Base-by-base conservation (phyloP, 176 grass and related monocot genomes). In the Phoenix roebelenii region DNA sequence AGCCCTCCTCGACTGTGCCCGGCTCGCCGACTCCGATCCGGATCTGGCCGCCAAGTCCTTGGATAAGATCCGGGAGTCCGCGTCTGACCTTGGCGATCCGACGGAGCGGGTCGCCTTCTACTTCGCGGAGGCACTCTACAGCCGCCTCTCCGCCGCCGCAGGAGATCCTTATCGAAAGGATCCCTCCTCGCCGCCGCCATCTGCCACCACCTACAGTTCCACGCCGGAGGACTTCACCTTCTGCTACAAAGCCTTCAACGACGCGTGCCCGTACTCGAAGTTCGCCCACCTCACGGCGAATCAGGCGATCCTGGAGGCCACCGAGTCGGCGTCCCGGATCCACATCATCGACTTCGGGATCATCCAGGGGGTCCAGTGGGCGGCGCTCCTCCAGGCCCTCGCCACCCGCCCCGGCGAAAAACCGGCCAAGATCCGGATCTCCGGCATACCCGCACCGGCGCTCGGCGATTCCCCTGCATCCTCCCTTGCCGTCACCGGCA, bases 211-310 rank as follows among this genome's bases (percentile, higher is more conserved):
- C 0, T 55, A 65, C 10, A 60, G 32, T 25, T 57, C 79, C 69
- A 62, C 71, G 26, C 55, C 87, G 56, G 88, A 98, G 63, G 88
- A 89, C 61, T 81, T 93, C 67, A 92, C 88, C 49, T 74, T 98
- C 29, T 89, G 88, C 76, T 98, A 98, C 81, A 98, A 92, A 69
- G 85, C 73, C 22, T 72, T 98, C 58, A 92, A 98, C 54, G 93
- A 98, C 55, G 87, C 93, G 58, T 98, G 93, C 69, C 93, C 93
- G 17, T 98, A 98, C 76, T 92, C 79, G 70, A 98, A 98, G 70
- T 98, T 98, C 55, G 84, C 93, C 22, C 93, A 98, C 77, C 84
- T 98, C 22, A 98, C 93, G 0, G 93, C 93, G 22, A 98, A 98
- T 77, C 93, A 98, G 72, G 93, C 93, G 25, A 98, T 98, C 70